Base-by-base conservation (phyloP, 495 filamentous ascomycete genomes). In the Xylaria cubensis region DNA sequence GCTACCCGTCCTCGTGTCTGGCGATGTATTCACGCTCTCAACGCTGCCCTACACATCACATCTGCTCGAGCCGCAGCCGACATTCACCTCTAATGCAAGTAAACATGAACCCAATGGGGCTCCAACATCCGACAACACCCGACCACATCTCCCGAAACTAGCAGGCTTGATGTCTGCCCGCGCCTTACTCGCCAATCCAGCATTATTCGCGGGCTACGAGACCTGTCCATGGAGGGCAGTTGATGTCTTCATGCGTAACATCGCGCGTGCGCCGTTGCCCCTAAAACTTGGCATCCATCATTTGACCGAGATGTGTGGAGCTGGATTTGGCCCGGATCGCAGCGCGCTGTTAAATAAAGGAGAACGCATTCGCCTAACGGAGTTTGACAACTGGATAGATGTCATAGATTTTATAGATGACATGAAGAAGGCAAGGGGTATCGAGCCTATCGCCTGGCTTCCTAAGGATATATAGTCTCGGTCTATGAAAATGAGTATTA, bases 81-180 rank as follows among this genome's bases (percentile, higher is more conserved):
- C 74, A 1, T 74, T 80, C 50, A 78, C 80, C 26, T 69, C 65
- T 12, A 48, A 19, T 1, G 9, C 29, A 4, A 26, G 70, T 61
- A 13, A 39, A 4, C 9, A 29, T 19, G 63, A 67, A 21, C 10
- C 34, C 4, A 61, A 56, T 39, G 66, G 59, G 36, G 36, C 24
- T 39, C 13, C 53, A n/a, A 44, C 42, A 32, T 10, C 72, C 36
- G 15, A 66, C 13, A 42, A 29, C 24, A 42, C 72, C 71, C 66
- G 69, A 36, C 59, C 70, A 24, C 72, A 80, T 73, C 74, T 84
- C 62, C 84, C 78, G 41, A 68, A 82, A 21, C 77, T 84, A 13
- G 67, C 80, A 51, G 88, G 88, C 29, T 84, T 92, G 5, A 92
- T 92, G 90, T 85, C 90, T 58, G 90, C 90, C 19, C 83, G 90